Percentiles rank a stretch among this genome's conserved stretches.
Conservation (phyloP, 2,329 filamentous ascomycete species). For the Sordariomycetes sp. region DNA sequence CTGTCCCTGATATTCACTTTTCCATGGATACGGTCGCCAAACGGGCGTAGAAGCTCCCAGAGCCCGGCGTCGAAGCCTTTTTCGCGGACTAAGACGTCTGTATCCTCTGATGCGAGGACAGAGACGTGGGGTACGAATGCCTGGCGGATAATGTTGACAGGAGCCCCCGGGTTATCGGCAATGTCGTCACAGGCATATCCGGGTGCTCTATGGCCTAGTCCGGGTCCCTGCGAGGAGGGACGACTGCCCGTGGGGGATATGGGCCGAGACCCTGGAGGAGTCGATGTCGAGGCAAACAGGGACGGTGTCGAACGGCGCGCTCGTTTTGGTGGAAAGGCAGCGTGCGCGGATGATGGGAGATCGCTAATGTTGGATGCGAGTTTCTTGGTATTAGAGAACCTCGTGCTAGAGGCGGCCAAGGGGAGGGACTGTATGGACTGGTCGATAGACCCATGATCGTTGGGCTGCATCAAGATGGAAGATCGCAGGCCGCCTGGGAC, state of each 20-base stretch:
- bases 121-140: constrained; percentile 85
- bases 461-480: constrained; percentile 51
- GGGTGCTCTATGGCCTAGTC: constrained; percentile 34
- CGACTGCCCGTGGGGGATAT: constrained; percentile 51
- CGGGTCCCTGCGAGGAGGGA: constrained; percentile 44
- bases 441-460: constrained; percentile 49
- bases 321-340: constrained; percentile 36
- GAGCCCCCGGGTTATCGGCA: constrained; percentile 35
- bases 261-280: constrained; percentile 55
- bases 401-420: constrained; percentile 45
- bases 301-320: constrained; percentile 46
- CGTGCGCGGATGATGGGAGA: constrained; percentile 31
- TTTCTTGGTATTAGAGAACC: constrained; percentile 48
- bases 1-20: constrained; percentile 88
- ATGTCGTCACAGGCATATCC: constrained; percentile 29
- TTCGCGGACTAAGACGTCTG: constrained; percentile 61
- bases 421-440: constrained; percentile 59
- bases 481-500: constrained; percentile 4
- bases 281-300: constrained; percentile 51
- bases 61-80: constrained; percentile 80
- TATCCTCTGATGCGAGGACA: constrained; percentile 76
- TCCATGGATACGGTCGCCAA: constrained; percentile 76
- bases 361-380: constrained; percentile 36
- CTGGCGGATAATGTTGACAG: constrained; percentile 57
- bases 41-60: constrained; percentile 76